A percentile compares a stretch with the other conserved stretches of the same genome.
phyloP scores from a whole-genome alignment of 2,329 filamentous ascomycete genomes.

The Penicillium corylophilum region DNA sequence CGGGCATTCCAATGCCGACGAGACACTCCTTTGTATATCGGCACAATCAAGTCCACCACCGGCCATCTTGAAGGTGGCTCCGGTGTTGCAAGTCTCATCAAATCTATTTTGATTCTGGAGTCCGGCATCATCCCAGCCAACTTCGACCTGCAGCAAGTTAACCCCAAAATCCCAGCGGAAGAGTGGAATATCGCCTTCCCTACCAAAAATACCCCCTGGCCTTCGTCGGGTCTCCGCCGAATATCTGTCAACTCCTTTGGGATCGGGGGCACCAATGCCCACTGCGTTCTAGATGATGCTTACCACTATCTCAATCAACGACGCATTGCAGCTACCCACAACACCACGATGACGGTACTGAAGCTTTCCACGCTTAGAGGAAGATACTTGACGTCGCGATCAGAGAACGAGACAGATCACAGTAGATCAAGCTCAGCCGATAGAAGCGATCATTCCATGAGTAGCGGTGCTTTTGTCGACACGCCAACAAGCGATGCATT shows the following conservation, averaged over 20 bases:
- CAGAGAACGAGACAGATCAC: not conserved
- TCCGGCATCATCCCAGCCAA: constrained; percentile 47
- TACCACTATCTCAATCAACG: constrained; percentile 20
- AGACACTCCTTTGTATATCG: constrained; percentile 26
- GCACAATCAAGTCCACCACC: constrained; percentile 24
- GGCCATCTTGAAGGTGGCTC: constrained; percentile 32
- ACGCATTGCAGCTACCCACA: constrained; percentile 9
- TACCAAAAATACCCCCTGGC: constrained; percentile 25
- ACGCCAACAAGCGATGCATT: constrained; percentile 13
- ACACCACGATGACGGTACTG: constrained; percentile 2
- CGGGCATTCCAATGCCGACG: constrained; percentile 24
- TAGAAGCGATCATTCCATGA: constrained; percentile 11
- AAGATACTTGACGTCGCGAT: not conserved
- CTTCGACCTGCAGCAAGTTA: constrained; percentile 41
- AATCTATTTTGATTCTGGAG: constrained; percentile 45
- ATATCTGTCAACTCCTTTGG: constrained; percentile 40
- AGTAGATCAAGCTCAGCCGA: constrained; percentile 1
- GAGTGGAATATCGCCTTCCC: constrained; percentile 36
- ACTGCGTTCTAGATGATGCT: constrained; percentile 34
- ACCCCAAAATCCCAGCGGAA: constrained; percentile 35
- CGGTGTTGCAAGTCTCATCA: constrained; percentile 39
- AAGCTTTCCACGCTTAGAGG: not conserved
- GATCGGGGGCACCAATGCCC: constrained; percentile 36
- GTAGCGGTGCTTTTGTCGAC: constrained; percentile 7
- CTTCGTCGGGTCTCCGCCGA: constrained; percentile 24